Evolutionary conservation across 2,329 filamentous ascomycete genomes (phyloP), one percentile per base, ranked within the genome.

Genomic region (Teratosphaeria epicoccoides): DNA sequence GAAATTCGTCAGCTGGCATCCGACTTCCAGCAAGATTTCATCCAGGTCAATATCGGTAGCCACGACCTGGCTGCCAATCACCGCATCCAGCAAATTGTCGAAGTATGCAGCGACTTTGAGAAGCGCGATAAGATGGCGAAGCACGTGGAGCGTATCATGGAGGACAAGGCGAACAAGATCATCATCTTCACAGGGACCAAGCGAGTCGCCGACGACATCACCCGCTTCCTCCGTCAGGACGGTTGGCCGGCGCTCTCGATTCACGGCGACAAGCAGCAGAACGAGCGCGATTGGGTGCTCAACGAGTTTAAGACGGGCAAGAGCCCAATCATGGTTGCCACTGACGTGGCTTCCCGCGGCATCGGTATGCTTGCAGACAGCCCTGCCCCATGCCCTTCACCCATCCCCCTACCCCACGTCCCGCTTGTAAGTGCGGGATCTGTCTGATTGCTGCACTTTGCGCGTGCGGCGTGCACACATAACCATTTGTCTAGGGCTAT

Each of bases 301-400:
- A 94, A 97, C 73, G 91, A 97, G 73, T 98, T 98, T 83, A 98
- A 97, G 84, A 88, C 87, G 60, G 90, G 89, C 76, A 96, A 97
- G 80, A 95, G 89, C 77, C 93, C 93, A 70, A 95, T 98, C 83
- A 95, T 98, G 90, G 93, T 98, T 77, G 93, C 93, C 76, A 98
- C 93, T 61, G 93, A 97, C 70, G 93, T 98, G 76, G 93, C 93
- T 76, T 97, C 93, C 70, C 93, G 93, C 90, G 93, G 93, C 88
- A 96, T 98, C 76, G 93, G 93, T 96, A 94, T 95, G 89, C 91
- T 86, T 82, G 76, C 79, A 71, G 73, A 75, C 68, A 43, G 71
- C 72, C 67, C 67, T 63, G 66, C 66, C 66, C 60, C 66, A 62
- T 14, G 59, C 55, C 52, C 56, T 58, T 66, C 65, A 59, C 66